A percentile compares a stretch with the other conserved stretches of the same genome.
Evolutionary conservation across 202 grass and related monocot species (phyloP).

Genomic region (Digitaria exilis): DNA sequence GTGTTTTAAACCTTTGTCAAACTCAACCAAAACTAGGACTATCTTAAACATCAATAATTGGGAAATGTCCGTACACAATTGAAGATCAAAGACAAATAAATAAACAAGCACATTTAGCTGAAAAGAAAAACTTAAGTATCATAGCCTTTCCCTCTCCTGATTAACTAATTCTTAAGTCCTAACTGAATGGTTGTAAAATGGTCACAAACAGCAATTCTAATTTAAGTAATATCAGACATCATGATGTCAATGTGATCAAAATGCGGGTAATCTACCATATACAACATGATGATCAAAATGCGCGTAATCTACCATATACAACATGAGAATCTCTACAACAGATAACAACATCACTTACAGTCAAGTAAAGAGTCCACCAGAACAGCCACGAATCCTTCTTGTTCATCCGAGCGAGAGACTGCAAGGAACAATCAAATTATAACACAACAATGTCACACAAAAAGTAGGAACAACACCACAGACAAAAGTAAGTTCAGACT

Average conservation of each 20-base stretch:
- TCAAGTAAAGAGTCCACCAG: constrained; percentile 97
- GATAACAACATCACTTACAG: too few species aligned
- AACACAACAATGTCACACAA: neutral
- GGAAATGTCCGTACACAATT: neutral
- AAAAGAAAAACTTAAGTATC: too few species aligned
- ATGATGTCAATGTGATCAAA: neutral
- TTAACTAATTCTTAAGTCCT: constrained; percentile 18
- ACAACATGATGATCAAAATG: too few species aligned
- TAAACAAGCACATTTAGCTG: too few species aligned
- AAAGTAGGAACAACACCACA: neutral
- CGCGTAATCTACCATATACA: neutral
- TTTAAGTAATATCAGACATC: neutral
- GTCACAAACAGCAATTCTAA: too few species aligned
- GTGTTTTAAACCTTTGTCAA: neutral
- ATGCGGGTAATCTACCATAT: neutral
- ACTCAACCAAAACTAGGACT: neutral
- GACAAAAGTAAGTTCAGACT: constrained; percentile 26
- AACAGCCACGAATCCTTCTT: constrained; percentile 98
- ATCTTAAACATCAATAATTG: neutral
- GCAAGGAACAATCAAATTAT: constrained; percentile 30
- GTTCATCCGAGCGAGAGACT: constrained; percentile 94
- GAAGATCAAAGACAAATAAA: neutral
- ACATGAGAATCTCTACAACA: neutral
- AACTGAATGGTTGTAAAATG: too few species aligned
- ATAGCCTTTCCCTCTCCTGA: too few species aligned